Conservation (phyloP, 257 asterid species). For the Nicotiana obtusifolia region DNA sequence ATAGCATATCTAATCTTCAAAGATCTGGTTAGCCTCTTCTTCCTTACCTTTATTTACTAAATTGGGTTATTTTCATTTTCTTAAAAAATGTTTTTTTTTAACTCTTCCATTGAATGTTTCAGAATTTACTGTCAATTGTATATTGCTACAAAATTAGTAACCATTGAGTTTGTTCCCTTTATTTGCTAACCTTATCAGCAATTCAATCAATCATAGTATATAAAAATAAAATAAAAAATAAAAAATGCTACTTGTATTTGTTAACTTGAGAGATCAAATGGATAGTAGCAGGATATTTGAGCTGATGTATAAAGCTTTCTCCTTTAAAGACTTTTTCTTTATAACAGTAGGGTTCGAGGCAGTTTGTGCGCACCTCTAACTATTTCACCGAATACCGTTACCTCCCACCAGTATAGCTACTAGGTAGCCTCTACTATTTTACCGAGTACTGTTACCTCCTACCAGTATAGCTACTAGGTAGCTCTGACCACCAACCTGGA, state of each 20-base stretch:
- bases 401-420: neutral
- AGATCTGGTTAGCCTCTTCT: conserved; percentile 54
- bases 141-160: neutral
- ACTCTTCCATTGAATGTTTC: neutral
- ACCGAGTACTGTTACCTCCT: too few species aligned
- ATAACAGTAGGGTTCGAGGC: neutral
- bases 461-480: neutral
- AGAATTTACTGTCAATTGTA: neutral
- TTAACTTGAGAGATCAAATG: neutral
- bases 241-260: neutral
- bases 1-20: conserved; percentile 63
- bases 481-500: too few species aligned
- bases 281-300: neutral
- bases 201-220: neutral
- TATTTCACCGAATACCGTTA: too few species aligned
- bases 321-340: too few species aligned
- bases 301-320: neutral
- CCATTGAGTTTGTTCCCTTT: too few species aligned
- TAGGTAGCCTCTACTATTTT: neutral
- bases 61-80: neutral
- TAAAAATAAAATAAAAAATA: too few species aligned
- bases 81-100: neutral
- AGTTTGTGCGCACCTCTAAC: neutral
- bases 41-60: neutral
- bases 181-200: neutral